Base-by-base conservation (phyloP, 2,329 filamentous ascomycete species). In the Trichophyton benhamiae region DNA sequence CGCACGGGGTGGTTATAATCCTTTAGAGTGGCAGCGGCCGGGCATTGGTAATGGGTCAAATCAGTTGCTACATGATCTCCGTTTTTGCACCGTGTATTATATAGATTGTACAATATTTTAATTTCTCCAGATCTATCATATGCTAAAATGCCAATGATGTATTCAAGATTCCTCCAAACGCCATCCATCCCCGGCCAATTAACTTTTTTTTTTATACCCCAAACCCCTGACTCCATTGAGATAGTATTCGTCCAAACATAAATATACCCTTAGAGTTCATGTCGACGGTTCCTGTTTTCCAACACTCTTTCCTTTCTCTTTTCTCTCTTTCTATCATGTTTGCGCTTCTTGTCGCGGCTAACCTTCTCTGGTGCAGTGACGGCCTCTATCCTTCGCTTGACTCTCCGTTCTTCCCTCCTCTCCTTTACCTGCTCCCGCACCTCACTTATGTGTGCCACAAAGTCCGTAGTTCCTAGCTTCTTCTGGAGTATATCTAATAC, bases 321-420 rank as follows among this genome's bases (percentile, higher is more conserved):
- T 68, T 87, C 87, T 77, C 86, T 91, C 79, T 94, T 94, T 78
- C 86, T 85, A 71, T 94, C 89, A 64, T 88, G 82, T 78, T 87
- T 91, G 78, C 87, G 88, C 72, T 83, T 85, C 84, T 96, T 96
- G 67, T 87, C 85, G 69, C 82, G 79, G 30, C 86, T 89, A 68
- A 85, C 85, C 71, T 81, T 87, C 76, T 94, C 92, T 1, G 94
- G 94, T 69, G 87, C 83, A 58, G 82, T 82, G 25, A 99, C 85
- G 9, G 89, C 89, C 71, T 95, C 91, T 65, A 97, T 89, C 75
- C 89, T 89, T 69, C 94, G 83, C 82, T 99, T 99, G 65, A 81
- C 83, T 60, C 87, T 84, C 65, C 95, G 79, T 68, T 85, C 83
- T 71, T 89, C 84, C 66, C 94, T 80, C 68, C 87, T 84, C 65